phyloP scores from a whole-genome alignment of 352 stramenopile species.

The Globisporangium solare region DNA sequence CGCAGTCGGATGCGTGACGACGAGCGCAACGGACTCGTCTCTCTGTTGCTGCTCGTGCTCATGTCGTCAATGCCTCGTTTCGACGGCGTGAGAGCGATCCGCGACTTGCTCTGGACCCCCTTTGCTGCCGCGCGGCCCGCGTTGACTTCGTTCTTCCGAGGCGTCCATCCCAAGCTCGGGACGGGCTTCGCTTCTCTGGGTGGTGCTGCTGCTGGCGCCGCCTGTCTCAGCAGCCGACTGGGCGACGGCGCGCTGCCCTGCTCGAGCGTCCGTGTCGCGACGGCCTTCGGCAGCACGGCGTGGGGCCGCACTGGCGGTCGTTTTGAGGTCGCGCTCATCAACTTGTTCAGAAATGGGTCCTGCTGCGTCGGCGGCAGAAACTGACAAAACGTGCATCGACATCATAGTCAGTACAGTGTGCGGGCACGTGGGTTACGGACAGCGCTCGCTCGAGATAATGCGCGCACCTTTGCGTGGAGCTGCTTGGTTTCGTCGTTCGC shows the following conservation, averaged over 20 bases:
- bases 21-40: slow-evolving; percentile 2
- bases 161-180: slow-evolving; percentile 7
- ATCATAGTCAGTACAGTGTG: not conserved
- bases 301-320: no score
- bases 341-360: not conserved
- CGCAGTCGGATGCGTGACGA: slow-evolving; percentile 4
- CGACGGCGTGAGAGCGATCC: slow-evolving; percentile 4
- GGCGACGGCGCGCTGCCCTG: slow-evolving; percentile 8
- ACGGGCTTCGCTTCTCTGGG: not conserved
- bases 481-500: slow-evolving; percentile 2
- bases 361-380: not conserved
- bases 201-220: not conserved
- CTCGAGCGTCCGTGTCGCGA: slow-evolving; percentile 6
- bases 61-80: not conserved
- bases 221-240: not conserved
- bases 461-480: slow-evolving; percentile 9
- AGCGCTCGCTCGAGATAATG: not conserved
- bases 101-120: not conserved
- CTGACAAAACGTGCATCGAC: not conserved
- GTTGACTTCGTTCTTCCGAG: not conserved
- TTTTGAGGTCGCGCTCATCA: not conserved
- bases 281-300: not conserved
- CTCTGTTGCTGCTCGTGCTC: not conserved
- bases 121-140: not conserved
- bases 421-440: not conserved